Base-by-base conservation (phyloP, 768 basidiomycete species). In the Nevesoporus exiguus region DNA sequence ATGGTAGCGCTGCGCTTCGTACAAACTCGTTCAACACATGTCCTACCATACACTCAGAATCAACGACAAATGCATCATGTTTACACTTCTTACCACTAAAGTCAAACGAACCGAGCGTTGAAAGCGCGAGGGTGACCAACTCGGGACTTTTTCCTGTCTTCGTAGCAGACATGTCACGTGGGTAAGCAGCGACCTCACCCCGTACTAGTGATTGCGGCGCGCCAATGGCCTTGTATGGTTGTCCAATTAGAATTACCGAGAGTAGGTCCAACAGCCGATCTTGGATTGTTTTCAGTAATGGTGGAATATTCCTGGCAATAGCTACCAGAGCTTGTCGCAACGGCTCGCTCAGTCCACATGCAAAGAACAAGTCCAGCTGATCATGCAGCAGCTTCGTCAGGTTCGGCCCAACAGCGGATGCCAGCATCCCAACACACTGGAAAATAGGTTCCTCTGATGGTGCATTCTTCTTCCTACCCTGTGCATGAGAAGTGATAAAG, bases 21-120 rank as follows among this genome's bases (percentile, higher is more conserved):
- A 98, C 92, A 67, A 98, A 97, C 69, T 98, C 97, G 71, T 95
- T 96, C 55, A 99, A 76, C 10, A 91, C 82, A 60, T 99, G 95
- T 25, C 95, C 95, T 90, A 47, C 17, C 13, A 9, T 22, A 40
- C 25, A 22, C 31, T 68, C 22, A 53, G 58, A 43, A 61, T 60
- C 34, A 54, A 49, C 51, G 7, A 46, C 21, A 13, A 57, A n/a
- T n/a, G 30, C 5, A 29, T 9, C 14, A 37, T 11, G 30, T 41
- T 17, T 29, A 46, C 47, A 15, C 17, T 48, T 65, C 70, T 61
- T 72, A 88, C 95, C 96, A 52, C 82, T 92, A 71, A 98, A 98
- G 70, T 99, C 94, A 66, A 98, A 99, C 8, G 84, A 80, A 37
- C 94, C 93, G 14, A 99, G 77, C 0, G 93, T 94, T 19, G 77